phyloP scores from a whole-genome alignment of 257 asterid species.

The Prunella vulgaris region DNA sequence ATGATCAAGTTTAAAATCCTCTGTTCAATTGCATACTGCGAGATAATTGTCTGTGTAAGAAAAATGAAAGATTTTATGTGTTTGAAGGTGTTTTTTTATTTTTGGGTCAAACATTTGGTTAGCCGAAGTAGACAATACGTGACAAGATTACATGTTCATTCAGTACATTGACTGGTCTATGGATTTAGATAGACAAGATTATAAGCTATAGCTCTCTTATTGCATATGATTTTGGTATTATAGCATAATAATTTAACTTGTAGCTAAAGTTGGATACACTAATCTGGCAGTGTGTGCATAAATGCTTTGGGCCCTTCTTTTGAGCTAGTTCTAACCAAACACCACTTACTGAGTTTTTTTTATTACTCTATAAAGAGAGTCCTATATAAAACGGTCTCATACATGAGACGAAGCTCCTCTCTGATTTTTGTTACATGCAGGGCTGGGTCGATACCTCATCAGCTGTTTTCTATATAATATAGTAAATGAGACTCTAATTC shows the following conservation, averaged over 20 bases:
- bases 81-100: not conserved
- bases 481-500: no score
- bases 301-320: no score
- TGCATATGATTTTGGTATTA: not conserved
- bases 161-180: constrained; percentile 10
- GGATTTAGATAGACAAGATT: constrained; percentile 11
- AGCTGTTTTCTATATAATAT: no score
- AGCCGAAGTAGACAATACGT: constrained; percentile 10
- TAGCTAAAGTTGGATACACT: not conserved
- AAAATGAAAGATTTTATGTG: not conserved
- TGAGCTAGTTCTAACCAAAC: no score
- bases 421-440: no score
- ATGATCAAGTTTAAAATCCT: constrained; percentile 11
- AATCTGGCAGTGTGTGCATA: no score
- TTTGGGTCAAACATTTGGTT: constrained; percentile 12
- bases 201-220: constrained; percentile 6
- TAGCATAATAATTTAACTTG: not conserved
- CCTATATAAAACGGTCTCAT: no score
- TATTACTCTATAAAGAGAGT: no score
- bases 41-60: not conserved
- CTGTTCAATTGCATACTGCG: not conserved
- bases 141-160: not conserved
- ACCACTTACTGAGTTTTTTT: no score
- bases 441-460: no score
- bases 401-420: no score